Base-by-base conservation (phyloP, 225 moss, liverwort and hornwort genomes). In the Sphagnum contortum region DNA sequence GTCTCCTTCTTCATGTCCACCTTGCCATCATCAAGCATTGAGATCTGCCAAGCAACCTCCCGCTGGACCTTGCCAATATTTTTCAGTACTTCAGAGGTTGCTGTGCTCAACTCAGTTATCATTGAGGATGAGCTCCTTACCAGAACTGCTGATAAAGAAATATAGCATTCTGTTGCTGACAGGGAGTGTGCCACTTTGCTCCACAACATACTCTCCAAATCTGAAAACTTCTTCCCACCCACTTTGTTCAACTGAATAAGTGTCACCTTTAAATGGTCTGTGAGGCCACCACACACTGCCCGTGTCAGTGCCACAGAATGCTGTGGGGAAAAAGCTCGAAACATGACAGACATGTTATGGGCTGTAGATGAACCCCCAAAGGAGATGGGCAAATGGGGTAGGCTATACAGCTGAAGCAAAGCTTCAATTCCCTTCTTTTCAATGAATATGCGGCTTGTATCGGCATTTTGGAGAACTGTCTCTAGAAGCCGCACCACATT, bases 341-440 rank as follows among this genome's bases (percentile, higher is more conserved):
- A 98, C 63, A 91, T 87, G 59, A 91, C 93, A 29, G 96, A 98
- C 93, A 98, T 91, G 9, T 89, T 98, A 70, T 98, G 96, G 56
- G 91, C 90, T 60, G 90, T 93, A 8, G 92, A 79, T 12, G 96
- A 93, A n/a, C 96, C 96, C 57, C 96, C 96, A 78, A 98, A 98
- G 10, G 92, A 89, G 48, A 91, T 79, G 60, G 93, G 93, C 51
- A 98, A 73, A 75, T 89, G 77, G 47, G 96, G 96, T 56, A 98
- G 89, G 50, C 85, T 93, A 8, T 93, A 98, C 47, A 98, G 69
- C 82, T 91, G 90, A 49, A 98, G 75, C 58, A 98, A 75, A 56
- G 92, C 85, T 75, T 93, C 96, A 29, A 98, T 87, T 62, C 96
- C 96, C 63, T 93, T 98, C 71, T 91, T 98, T 67, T 98, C 96